phyloP scores from a whole-genome alignment of 2,329 filamentous ascomycete species.

The Exophiala viscosa region DNA sequence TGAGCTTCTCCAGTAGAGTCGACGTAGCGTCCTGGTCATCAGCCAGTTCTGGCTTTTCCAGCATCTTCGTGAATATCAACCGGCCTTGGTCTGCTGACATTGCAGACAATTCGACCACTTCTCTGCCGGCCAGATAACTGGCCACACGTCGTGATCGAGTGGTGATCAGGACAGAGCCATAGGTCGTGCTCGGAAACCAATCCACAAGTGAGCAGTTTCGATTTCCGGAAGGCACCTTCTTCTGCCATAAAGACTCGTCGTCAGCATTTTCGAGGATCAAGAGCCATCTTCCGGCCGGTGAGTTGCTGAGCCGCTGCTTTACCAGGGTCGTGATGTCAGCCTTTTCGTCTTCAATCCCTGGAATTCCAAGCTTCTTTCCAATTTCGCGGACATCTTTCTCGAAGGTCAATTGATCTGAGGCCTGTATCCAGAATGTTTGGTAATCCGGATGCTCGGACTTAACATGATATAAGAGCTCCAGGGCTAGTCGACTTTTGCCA shows the following conservation, averaged over 20 bases:
- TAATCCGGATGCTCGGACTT: not conserved
- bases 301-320: slow-evolving; percentile 28
- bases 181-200: slow-evolving; percentile 23
- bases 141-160: slow-evolving; percentile 28
- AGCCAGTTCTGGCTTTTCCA: slow-evolving; percentile 6
- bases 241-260: slow-evolving; percentile 9
- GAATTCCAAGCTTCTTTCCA: slow-evolving; percentile 27
- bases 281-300: slow-evolving; percentile 30
- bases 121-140: slow-evolving; percentile 20
- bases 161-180: slow-evolving; percentile 33
- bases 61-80: slow-evolving; percentile 31
- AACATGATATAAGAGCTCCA: slow-evolving; percentile 21
- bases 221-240: not conserved
- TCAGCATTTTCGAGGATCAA: slow-evolving; percentile 31
- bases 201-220: not conserved
- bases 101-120: not conserved
- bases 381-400: slow-evolving; percentile 31
- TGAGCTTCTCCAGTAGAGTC: slow-evolving; percentile 23
- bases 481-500: slow-evolving; percentile 29
- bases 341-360: slow-evolving; percentile 28
- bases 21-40: slow-evolving; percentile 5
- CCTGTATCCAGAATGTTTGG: slow-evolving; percentile 34
- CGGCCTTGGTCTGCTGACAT: slow-evolving; percentile 2
- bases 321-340: slow-evolving; percentile 30
- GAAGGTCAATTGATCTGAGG: slow-evolving; percentile 27